These are phyloP conservation scores for Pyrenula massariospora DNA, from an alignment of 495 filamentous ascomycete species.

Conservation along the genomic window DNA sequence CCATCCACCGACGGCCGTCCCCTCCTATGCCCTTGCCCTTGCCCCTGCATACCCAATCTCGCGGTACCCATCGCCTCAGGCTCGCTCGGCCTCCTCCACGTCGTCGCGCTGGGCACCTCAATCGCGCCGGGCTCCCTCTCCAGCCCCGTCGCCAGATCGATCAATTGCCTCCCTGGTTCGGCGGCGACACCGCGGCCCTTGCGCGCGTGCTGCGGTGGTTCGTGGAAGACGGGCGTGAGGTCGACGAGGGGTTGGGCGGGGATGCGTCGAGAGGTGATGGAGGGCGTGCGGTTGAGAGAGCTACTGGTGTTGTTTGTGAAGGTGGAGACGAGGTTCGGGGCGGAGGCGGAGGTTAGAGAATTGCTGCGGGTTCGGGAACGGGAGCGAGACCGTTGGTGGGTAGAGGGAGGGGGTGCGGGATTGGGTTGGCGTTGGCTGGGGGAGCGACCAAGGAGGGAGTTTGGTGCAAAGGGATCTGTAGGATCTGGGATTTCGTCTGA, in stretches of 20 bases:
- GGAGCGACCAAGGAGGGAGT: constrained; percentile 7
- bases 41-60: neutral
- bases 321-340: constrained; percentile 11
- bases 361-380: constrained; percentile 32
- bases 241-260: constrained; percentile 55
- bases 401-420: constrained; percentile 18
- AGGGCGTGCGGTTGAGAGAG: constrained; percentile 22
- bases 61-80: too few species aligned
- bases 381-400: constrained; percentile 43
- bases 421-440: constrained; percentile 6
- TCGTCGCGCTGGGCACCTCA: constrained; percentile 35
- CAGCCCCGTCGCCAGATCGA: constrained; percentile 52
- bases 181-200: constrained; percentile 59
- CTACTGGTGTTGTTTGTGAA: constrained; percentile 3
- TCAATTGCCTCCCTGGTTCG: constrained; percentile 45
- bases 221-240: constrained; percentile 60
- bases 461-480: constrained; percentile 1
- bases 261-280: neutral
- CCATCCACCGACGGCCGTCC: neutral
- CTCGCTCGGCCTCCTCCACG: constrained; percentile 36
- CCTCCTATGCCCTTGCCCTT: neutral
- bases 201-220: constrained; percentile 57
- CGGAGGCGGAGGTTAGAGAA: constrained; percentile 6
- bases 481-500: constrained; percentile 1
- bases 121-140: constrained; percentile 30